These are phyloP conservation scores for Aegilops longissima DNA, from an alignment of 176 grass and related monocot genomes.

Conservation along the genomic window DNA sequence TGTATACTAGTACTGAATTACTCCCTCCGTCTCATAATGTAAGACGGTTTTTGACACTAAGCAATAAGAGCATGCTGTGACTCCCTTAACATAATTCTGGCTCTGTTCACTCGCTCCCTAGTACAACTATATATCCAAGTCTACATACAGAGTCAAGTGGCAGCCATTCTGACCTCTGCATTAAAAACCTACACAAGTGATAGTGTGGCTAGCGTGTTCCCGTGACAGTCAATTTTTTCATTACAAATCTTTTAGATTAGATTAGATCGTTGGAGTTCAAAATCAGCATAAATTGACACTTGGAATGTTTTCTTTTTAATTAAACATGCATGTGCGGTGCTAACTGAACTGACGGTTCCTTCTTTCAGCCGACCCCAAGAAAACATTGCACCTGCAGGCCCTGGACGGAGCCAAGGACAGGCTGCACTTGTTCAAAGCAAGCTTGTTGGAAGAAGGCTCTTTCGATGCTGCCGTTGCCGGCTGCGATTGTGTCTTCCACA, in stretches of 20 bases:
- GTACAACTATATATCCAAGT: not conserved
- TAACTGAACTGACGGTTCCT: not conserved
- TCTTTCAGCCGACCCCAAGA: conserved; percentile 57
- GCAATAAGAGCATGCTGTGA: not conserved
- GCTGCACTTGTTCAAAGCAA: conserved; percentile 60
- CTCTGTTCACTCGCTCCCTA: no score
- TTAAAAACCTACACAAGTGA: not conserved
- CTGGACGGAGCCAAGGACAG: conserved; percentile 56
- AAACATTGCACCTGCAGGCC: conserved; percentile 38
- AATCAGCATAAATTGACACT: not conserved
- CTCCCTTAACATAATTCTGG: not conserved
- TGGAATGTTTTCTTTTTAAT: not conserved
- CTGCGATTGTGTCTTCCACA: conserved; percentile 58
- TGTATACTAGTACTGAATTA: not conserved
- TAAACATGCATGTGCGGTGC: not conserved
- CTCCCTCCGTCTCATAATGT: no score
- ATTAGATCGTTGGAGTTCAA: not conserved
- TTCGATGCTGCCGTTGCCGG: conserved; percentile 44
- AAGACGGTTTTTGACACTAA: no score
- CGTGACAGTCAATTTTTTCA: not conserved
- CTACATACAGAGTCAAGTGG: no score
- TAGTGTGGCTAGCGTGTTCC: not conserved
- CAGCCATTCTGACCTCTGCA: not conserved
- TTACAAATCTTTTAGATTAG: not conserved
- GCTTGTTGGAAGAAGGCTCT: conserved; percentile 47